Evolutionary conservation across 106 monocot genomes (phyloP).

Genomic region (Agapanthus africanus): DNA sequence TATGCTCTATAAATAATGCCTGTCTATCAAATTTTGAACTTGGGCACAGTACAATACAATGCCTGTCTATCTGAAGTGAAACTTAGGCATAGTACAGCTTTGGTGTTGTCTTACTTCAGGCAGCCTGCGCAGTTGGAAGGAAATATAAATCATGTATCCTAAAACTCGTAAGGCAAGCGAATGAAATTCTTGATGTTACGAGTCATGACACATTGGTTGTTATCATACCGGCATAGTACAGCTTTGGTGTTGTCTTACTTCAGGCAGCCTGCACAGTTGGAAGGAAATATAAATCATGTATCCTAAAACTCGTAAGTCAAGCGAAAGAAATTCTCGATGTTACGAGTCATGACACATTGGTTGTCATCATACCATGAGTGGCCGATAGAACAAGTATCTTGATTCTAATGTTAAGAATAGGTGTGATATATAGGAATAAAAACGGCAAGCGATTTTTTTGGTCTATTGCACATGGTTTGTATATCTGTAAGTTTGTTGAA

Average conservation of each 20-base stretch:
- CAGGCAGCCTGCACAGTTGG: neutral
- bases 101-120: neutral
- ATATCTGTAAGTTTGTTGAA: too few species aligned
- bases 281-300: neutral
- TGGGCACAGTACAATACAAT: neutral
- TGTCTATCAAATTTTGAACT: neutral
- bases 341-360: too few species aligned
- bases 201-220: too few species aligned
- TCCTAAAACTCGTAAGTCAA: neutral
- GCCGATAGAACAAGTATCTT: constrained; percentile 1
- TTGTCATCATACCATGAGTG: neutral
- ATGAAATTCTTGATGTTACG: neutral
- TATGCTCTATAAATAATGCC: neutral
- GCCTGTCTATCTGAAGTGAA: neutral
- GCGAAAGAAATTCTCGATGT: neutral
- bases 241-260: neutral
- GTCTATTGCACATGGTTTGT: too few species aligned
- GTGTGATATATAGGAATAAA: neutral
- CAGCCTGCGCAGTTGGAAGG: neutral
- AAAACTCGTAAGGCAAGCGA: neutral
- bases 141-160: neutral
- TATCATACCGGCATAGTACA: neutral
- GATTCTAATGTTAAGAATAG: neutral
- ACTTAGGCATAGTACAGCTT: neutral
- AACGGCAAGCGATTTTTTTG: too few species aligned